Percentiles rank a stretch among this genome's conserved stretches.
Conservation (phyloP, 2,329 filamentous ascomycete genomes). For the Pyricularia sp. region DNA sequence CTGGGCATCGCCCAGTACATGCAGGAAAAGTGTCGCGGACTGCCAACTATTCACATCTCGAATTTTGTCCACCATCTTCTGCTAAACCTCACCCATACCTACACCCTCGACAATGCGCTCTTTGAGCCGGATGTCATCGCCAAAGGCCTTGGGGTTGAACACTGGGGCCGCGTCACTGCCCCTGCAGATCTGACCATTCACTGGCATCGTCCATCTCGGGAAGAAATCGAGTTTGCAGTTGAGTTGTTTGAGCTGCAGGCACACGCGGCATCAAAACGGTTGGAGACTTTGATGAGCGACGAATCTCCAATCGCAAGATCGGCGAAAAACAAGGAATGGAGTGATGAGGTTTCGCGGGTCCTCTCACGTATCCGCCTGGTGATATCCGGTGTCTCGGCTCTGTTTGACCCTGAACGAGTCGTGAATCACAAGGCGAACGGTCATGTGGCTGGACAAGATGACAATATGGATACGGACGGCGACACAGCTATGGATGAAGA, state of each 20-base stretch:
- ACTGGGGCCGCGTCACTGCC: slow-evolving; percentile 76
- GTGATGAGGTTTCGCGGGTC: slow-evolving; percentile 87
- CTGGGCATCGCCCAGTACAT: slow-evolving; percentile 91
- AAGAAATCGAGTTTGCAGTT: slow-evolving; percentile 81
- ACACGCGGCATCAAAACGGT: slow-evolving; percentile 61
- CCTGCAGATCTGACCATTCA: slow-evolving; percentile 71
- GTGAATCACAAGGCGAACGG: slow-evolving; percentile 27
- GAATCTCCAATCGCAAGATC: slow-evolving; percentile 77
- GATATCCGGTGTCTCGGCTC: slow-evolving; percentile 76
- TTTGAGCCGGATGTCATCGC: slow-evolving; percentile 72
- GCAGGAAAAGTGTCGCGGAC: slow-evolving; percentile 89
- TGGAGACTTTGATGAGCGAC: slow-evolving; percentile 73
- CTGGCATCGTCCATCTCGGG: slow-evolving; percentile 78
- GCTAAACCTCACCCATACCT: slow-evolving; percentile 88
- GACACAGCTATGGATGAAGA: slow-evolving; percentile 48
- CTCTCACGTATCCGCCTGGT: slow-evolving; percentile 82
- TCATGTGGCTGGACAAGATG: slow-evolving; percentile 39
- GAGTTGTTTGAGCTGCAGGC: slow-evolving; percentile 82
- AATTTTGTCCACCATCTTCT: slow-evolving; percentile 96
- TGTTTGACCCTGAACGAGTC: slow-evolving; percentile 75
- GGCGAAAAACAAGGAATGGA: slow-evolving; percentile 98
- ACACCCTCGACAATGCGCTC: slow-evolving; percentile 79
- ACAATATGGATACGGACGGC: slow-evolving; percentile 38
- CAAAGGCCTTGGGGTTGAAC: slow-evolving; percentile 61
- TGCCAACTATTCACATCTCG: slow-evolving; percentile 91